phyloP scores from a whole-genome alignment of 2,329 filamentous ascomycete genomes.

The Phyllosticta citrichinensis region DNA sequence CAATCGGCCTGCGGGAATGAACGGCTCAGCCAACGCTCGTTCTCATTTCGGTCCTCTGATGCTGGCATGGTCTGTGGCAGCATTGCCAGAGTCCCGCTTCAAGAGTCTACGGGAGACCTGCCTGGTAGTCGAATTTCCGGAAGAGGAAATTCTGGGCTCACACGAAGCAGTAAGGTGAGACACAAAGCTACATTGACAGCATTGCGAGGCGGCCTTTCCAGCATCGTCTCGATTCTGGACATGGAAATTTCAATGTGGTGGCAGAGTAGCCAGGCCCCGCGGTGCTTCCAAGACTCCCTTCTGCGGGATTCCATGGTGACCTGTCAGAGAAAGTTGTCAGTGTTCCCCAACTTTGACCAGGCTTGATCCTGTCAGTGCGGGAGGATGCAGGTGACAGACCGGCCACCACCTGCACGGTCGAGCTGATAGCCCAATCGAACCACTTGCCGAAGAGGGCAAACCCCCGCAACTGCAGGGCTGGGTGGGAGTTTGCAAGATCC shows the following conservation, averaged over 20 bases:
- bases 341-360: neutral
- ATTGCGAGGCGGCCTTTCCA: neutral
- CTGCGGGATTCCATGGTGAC: neutral
- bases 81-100: neutral
- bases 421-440: neutral
- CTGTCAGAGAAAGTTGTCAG: conserved; percentile 4
- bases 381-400: neutral
- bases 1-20: conserved; percentile 8
- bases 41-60: conserved; percentile 1
- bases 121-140: neutral
- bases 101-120: neutral
- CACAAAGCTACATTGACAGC: neutral
- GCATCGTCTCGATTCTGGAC: neutral
- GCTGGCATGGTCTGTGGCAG: neutral
- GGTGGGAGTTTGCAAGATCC: neutral
- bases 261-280: neutral
- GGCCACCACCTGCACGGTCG: neutral
- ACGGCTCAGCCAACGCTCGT: neutral
- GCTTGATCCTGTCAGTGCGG: neutral
- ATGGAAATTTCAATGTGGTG: neutral
- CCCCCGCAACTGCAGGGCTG: neutral
- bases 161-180: neutral
- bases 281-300: neutral
- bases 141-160: neutral
- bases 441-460: neutral